phyloP scores from a whole-genome alignment of 768 basidiomycete species.

The Candolleomyces efflorescens region DNA sequence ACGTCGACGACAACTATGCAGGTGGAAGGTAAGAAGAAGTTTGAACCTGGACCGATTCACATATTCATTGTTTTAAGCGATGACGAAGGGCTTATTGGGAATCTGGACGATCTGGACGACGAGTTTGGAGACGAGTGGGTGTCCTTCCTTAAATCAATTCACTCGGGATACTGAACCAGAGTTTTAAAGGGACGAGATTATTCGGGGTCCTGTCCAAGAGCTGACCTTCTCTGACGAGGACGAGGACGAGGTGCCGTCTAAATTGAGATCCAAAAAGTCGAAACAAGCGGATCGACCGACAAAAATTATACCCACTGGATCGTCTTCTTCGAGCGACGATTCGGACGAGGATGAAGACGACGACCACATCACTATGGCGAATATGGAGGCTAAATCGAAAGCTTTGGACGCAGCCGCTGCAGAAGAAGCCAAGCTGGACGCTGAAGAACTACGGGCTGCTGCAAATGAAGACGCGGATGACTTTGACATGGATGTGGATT shows the following conservation, averaged over 20 bases:
- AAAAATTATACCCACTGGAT: slow-evolving; percentile 48
- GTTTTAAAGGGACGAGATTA: slow-evolving; percentile 41
- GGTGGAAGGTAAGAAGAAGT: slow-evolving; percentile 41
- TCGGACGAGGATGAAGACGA: slow-evolving; percentile 44
- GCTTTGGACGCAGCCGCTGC: slow-evolving; percentile 67
- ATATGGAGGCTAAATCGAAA: slow-evolving; percentile 78
- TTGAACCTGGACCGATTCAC: neutral
- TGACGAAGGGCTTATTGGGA: slow-evolving; percentile 33
- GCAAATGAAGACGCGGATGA: slow-evolving; percentile 48
- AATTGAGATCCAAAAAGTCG: slow-evolving; percentile 44
- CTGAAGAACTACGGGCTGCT: slow-evolving; percentile 59
- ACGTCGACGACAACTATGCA: slow-evolving; percentile 46
- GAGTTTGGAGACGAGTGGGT: slow-evolving; percentile 44
- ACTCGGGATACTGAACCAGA: slow-evolving; percentile 1
- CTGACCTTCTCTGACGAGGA: slow-evolving; percentile 66
- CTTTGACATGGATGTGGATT: slow-evolving; percentile 40
- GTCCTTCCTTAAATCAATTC: neutral
- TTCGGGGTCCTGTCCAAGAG: slow-evolving; percentile 50
- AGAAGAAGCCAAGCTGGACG: slow-evolving; percentile 65
- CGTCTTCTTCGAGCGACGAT: slow-evolving; percentile 39
- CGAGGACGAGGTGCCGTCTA: slow-evolving; percentile 32
- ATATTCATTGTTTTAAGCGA: slow-evolving; percentile 20
- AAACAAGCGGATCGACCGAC: slow-evolving; percentile 45
- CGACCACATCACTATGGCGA: slow-evolving; percentile 62
- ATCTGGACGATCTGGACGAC: slow-evolving; percentile 47